These are phyloP conservation scores for Clathrospora elynae DNA, from an alignment of 2,329 filamentous ascomycete species.

Conservation along the genomic window DNA sequence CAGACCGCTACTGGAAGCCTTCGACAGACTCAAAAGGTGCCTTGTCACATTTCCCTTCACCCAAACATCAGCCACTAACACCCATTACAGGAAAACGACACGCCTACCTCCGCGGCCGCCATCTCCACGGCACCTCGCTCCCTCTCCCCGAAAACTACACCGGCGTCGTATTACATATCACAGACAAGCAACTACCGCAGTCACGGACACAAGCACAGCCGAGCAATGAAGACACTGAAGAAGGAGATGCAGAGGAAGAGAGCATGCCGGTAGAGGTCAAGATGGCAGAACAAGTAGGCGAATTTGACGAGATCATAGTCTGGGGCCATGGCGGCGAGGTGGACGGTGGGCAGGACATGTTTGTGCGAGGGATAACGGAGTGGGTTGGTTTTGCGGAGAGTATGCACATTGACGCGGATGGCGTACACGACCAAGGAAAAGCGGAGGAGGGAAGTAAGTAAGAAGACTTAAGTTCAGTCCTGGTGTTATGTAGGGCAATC, in stretches of 20 bases:
- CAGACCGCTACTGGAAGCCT: slow-evolving; percentile 73
- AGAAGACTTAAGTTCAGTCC: slow-evolving; percentile 5
- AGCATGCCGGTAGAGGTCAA: slow-evolving; percentile 35
- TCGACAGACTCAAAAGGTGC: slow-evolving; percentile 49
- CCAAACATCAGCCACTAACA: not conserved
- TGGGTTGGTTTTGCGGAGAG: slow-evolving; percentile 76
- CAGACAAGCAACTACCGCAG: slow-evolving; percentile 32
- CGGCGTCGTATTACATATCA: slow-evolving; percentile 50
- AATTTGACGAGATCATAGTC: slow-evolving; percentile 77
- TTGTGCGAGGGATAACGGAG: slow-evolving; percentile 75
- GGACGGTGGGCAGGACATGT: slow-evolving; percentile 67
- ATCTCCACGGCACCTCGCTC: slow-evolving; percentile 70
- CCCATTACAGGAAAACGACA: slow-evolving; percentile 24
- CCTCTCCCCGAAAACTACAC: slow-evolving; percentile 73
- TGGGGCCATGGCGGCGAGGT: slow-evolving; percentile 79
- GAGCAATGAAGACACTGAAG: slow-evolving; percentile 21
- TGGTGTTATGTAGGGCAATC: too few species aligned
- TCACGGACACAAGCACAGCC: slow-evolving; percentile 4
- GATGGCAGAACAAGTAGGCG: slow-evolving; percentile 65
- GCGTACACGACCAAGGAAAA: slow-evolving; percentile 5
- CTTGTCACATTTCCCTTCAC: not conserved
- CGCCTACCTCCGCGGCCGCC: slow-evolving; percentile 67
- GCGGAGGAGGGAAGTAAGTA: not conserved
- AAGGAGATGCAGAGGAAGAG: slow-evolving; percentile 23
- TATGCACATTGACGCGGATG: slow-evolving; percentile 39